These are phyloP conservation scores for Chlamydomonas sphaeroides DNA, from an alignment of 139 green algal genomes.

Conservation along the genomic window DNA sequence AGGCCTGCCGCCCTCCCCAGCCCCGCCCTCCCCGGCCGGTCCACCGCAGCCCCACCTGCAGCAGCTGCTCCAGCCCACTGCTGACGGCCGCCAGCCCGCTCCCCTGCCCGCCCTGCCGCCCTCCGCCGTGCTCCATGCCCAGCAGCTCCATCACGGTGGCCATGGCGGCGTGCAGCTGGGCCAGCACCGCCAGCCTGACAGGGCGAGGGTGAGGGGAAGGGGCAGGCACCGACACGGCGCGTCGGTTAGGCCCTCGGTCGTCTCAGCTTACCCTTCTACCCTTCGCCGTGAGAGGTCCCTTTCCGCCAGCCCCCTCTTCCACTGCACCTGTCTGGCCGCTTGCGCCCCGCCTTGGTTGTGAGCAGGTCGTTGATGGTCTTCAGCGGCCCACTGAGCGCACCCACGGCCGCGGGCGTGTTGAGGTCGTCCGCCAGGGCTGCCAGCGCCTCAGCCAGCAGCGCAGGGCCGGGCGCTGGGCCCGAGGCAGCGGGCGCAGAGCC, in stretches of 20 bases:
- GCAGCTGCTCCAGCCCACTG: conserved; percentile 30
- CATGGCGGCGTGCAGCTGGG: conserved; percentile 32
- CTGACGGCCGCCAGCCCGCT: not conserved
- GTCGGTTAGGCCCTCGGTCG: too few species aligned
- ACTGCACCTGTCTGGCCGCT: conserved; percentile 54
- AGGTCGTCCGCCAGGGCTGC: conserved; percentile 88
- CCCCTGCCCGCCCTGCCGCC: not conserved
- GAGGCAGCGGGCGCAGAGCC: not conserved
- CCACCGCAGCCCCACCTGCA: not conserved
- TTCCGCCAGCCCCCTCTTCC: not conserved
- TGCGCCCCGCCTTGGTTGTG: conserved; percentile 74
- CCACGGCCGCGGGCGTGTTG: conserved; percentile 79
- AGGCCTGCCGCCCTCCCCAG: too few species aligned
- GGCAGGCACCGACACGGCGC: too few species aligned
- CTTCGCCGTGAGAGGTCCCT: too few species aligned
- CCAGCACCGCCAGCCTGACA: conserved; percentile 49
- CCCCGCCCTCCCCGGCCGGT: too few species aligned
- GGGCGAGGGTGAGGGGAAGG: not conserved
- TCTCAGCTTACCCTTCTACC: too few species aligned
- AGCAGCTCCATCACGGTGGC: conserved; percentile 50
- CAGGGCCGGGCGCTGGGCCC: not conserved
- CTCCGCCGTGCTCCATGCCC: conserved; percentile 21
- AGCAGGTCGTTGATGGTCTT: conserved; percentile 78
- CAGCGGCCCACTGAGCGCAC: conserved; percentile 80
- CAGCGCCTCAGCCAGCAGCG: conserved; percentile 41